Percentiles rank a stretch among this genome's conserved stretches.
phyloP scores from a whole-genome alignment of 2,329 filamentous ascomycete genomes.

The Trichoderma koningii region DNA sequence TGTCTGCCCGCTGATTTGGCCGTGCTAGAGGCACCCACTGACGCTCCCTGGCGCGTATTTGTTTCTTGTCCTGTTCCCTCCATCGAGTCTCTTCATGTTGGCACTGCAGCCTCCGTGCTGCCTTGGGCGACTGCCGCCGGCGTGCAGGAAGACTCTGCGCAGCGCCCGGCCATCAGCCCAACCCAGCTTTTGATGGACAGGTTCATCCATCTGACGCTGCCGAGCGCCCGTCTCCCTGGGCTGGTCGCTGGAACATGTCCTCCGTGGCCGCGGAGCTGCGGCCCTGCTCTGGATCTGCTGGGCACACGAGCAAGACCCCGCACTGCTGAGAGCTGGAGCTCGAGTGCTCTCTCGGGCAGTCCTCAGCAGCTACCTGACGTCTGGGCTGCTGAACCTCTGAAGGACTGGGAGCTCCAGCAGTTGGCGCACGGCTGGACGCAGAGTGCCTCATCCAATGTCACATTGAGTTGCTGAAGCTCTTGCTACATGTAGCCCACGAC shows the following conservation, averaged over 20 bases:
- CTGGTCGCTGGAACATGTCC: too few species aligned
- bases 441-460: neutral
- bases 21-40: constrained; percentile 25
- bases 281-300: too few species aligned
- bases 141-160: constrained; percentile 14
- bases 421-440: neutral
- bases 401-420: neutral
- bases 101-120: neutral
- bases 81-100: too few species aligned
- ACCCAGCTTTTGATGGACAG: neutral
- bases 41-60: constrained; percentile 20
- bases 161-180: constrained; percentile 8
- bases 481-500: neutral
- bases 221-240: too few species aligned
- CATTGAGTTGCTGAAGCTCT: too few species aligned
- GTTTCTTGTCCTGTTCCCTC: too few species aligned
- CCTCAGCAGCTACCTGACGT: neutral
- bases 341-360: neutral
- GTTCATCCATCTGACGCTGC: neutral
- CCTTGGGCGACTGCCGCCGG: neutral
- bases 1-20: constrained; percentile 15
- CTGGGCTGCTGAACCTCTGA: neutral
- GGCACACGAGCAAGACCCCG: constrained; percentile 1
- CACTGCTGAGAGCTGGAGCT: constrained; percentile 9
- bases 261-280: too few species aligned